Evolutionary conservation across 208 protist genomes (phyloP), one percentile per base, ranked within the genome.

Genomic region (Endotrypanum monterogeii): DNA sequence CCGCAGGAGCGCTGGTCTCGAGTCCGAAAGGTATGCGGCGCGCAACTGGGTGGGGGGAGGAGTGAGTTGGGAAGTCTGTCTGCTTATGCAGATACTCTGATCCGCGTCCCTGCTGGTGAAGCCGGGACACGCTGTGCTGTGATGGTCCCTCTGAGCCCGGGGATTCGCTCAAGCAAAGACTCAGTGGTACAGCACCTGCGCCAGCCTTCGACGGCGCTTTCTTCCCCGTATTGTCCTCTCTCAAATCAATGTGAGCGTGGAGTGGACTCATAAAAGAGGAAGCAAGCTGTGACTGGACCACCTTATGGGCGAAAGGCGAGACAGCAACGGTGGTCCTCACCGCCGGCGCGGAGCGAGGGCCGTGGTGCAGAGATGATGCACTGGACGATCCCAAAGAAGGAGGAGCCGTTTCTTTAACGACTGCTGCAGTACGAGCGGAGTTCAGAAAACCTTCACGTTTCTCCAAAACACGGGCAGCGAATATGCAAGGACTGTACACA

Each of bases 21-120:
- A 63, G 28, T 46, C 46, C 74, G 25, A 78, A 78, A 5, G 73
- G 74, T 52, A 69, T 73, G 56, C 58, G 66, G n/a, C 74, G 67
- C 18, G 74, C 66, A 23, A 78, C 74, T 16, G 35, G 35, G 28
- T 35, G 32, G n/a, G 44, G 41, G 16, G 41, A 30, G n/a, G 25
- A 54, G 35, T 39, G 2, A 35, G 32, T 51, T 48, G 74, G 44
- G 20, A 51, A 48, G 50, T 16, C 30, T n/a, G 37, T 23, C 39
- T 32, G 35, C 37, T 35, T 16, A 30, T 73, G 39, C 68, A 56
- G 23, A 18, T 56, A 16, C 0, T 20, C 48, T 32, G n/a, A 51
- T 50, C 44, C 44, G 20, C 25, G 63, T 25, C 16, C 18, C 3
- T 14, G 58, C 58, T 37, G 58, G 18, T 16, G 58, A 63, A 41